Evolutionary conservation across 768 basidiomycete species (phyloP), one percentile per base, ranked within the genome.

Genomic region (Pleurotus salmoneostramineus): DNA sequence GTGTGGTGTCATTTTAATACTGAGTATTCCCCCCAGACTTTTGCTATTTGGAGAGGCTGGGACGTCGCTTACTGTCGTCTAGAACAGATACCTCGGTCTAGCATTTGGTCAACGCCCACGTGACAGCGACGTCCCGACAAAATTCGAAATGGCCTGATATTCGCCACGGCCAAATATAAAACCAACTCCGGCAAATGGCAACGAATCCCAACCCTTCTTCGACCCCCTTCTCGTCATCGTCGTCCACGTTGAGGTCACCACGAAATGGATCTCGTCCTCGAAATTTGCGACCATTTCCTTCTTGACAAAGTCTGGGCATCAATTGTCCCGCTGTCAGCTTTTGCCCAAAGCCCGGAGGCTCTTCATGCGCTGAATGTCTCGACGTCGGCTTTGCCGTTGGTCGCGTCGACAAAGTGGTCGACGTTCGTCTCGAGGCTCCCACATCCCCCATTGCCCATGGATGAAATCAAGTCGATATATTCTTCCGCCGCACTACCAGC

Each of bases 181-280:
- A 31, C n/a, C 11, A 21, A 27, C n/a, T 11, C n/a, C 15, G 50
- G 33, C 4, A 17, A 45, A 27, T 37, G 50, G 48, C 27, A 50
- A 34, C 34, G 34, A 14, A 15, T 37, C 32, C 34, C 5, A 10
- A 4, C 27, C 10, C 5, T 17, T 49, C 33, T 8, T 49, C 48
- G 10, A 32, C 15, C 48, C 48, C 52, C 37, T 37, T 40, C 17
- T 51, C 50, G 50, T 37, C 27, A n/a, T n/a, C 52, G 40, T 43
- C 52, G 17, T 43, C 27, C 3, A 52, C 33, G 34, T 12, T 36
- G 31, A 32, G 31, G 50, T 42, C 6, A 21, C 36, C 52, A 11
- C 31, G 27, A 32, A 65, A 98, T 98, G 95, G 95, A 98, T 76
- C 69, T 91, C 69, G 75, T 95, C n/a, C 84, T 98, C 50, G 58